phyloP scores from a whole-genome alignment of 192 early-diverging fungal genomes.

The Gamsiella multidivaricata region DNA sequence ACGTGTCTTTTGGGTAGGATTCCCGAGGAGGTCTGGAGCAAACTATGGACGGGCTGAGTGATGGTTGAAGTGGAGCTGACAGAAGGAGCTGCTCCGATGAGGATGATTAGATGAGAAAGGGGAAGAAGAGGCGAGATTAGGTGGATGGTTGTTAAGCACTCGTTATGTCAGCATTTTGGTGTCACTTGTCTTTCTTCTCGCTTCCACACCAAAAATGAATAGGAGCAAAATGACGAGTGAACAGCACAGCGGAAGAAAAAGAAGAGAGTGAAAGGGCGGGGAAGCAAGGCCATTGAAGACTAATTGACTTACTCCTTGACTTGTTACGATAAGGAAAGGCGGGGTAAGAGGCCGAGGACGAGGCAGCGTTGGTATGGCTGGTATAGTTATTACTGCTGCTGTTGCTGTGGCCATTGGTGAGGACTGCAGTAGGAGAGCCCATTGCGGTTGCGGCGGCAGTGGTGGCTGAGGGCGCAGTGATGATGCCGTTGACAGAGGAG shows the following conservation, averaged over 20 bases:
- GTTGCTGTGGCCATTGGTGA: conserved; percentile 5
- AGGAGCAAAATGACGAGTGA: too few relatives aligned
- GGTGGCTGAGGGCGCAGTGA: conserved; percentile 18
- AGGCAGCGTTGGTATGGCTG: neutral
- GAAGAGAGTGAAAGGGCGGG: neutral
- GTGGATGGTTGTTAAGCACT: too few relatives aligned
- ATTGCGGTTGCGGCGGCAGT: conserved; percentile 17
- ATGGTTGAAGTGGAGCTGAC: conserved; percentile 46
- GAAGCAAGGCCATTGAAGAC: too few relatives aligned
- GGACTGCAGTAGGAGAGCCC: conserved; percentile 22
- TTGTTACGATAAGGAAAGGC: conserved; percentile 35
- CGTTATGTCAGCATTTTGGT: neutral
- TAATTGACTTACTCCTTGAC: conserved; percentile 32
- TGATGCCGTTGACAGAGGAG: conserved; percentile 20
- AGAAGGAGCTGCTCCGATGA: conserved; percentile 25
- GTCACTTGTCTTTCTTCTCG: neutral
- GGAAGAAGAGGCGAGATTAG: neutral
- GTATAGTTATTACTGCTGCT: conserved; percentile 6
- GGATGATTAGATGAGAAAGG: neutral
- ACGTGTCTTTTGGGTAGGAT: conserved; percentile 30
- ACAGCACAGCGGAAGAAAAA: neutral
- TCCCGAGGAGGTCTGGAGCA: conserved; percentile 33
- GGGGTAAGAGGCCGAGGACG: conserved; percentile 25
- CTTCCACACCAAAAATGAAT: too few relatives aligned
- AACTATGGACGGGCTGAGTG: conserved; percentile 33